Base-by-base conservation (phyloP, 139 green algal species). In the Chloropicon primus region DNA sequence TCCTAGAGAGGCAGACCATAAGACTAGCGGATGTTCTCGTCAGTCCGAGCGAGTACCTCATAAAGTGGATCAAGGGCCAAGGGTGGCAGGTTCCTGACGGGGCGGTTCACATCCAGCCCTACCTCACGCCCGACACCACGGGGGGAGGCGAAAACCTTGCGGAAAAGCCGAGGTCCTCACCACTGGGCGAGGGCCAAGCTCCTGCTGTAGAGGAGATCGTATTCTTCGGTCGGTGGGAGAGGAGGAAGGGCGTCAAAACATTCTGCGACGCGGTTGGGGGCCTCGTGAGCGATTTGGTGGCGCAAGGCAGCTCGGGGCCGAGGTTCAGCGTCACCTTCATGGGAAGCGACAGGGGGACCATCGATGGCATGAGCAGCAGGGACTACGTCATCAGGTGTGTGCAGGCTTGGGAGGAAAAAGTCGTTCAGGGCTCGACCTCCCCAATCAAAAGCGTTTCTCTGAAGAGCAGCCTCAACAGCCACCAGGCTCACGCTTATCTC, bases 21-120 rank as follows among this genome's bases (percentile, higher is more conserved):
- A 41, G 10, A 2, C 74, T 26, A 23, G 24, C 27, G 74, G 27
- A 71, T 10, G 27, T 78, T 27, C 74, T 78, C 21, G 27, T 78
- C 74, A 72, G 27, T 22, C 74, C 74, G 3, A 72, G 27, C 74
- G 10, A 23, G 21, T 78, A 78, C 74, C 74, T 78, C 17, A 71
- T 78, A 17, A 23, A 25, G 17, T 78, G 74, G 74, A 29, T 78
- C 21, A 71, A 28, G 27, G 27, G 25, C 27, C 26, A 78, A 28
- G 27, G 24, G 21, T 78, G 74, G 74, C 26, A 5, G 1, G 27
- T 72, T 3, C 27, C 74, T 2, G 74, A 71, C 21, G 74, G 74
- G 3, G 26, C 26, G 24, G 27, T 78, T 1, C 26, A 25, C 5
- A 25, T 29, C 27, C 74, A 78, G 74, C 74, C 74, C 74, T 78